These are phyloP conservation scores for Sophora flavescens DNA, from an alignment of 306 rosid species.

Conservation along the genomic window DNA sequence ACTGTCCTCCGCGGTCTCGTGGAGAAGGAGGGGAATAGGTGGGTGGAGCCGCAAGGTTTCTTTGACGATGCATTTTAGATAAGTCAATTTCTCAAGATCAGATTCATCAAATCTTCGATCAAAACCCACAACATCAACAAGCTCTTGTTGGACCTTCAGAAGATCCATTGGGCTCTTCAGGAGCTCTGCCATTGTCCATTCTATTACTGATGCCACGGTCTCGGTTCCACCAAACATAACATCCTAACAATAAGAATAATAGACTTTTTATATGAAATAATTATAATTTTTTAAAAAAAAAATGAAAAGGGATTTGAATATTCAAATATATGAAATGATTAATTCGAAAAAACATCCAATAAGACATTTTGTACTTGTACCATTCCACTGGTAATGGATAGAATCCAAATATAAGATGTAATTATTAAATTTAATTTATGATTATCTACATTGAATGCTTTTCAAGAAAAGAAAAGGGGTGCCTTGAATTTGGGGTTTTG, in stretches of 20 bases:
- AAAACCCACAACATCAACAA: conserved; percentile 50
- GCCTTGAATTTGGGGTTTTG: too few species aligned
- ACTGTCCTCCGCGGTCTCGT: conserved; percentile 53
- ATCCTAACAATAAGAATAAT: conserved; percentile 42
- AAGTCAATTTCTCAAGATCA: conserved; percentile 50
- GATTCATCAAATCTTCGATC: conserved; percentile 49
- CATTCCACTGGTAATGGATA: too few species aligned
- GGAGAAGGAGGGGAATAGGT: conserved; percentile 66
- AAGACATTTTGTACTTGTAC: too few species aligned
- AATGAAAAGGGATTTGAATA: too few species aligned
- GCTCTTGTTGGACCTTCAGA: conserved; percentile 54
- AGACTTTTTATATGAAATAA: neutral
- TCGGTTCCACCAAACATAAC: conserved; percentile 75
- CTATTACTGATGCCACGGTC: conserved; percentile 64
- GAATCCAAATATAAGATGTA: too few species aligned
- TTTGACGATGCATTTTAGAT: conserved; percentile 53
- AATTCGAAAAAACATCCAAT: too few species aligned
- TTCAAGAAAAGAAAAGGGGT: too few species aligned
- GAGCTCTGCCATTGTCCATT: conserved; percentile 66
- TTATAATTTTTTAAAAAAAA: too few species aligned
- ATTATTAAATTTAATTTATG: too few species aligned
- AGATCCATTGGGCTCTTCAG: conserved; percentile 56
- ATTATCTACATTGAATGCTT: too few species aligned
- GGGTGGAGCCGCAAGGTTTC: conserved; percentile 71
- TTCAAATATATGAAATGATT: too few species aligned